A percentile compares a stretch with the other conserved stretches of the same genome.
Conservation (phyloP, 2,329 filamentous ascomycete species). For the Microdochium paspali region DNA sequence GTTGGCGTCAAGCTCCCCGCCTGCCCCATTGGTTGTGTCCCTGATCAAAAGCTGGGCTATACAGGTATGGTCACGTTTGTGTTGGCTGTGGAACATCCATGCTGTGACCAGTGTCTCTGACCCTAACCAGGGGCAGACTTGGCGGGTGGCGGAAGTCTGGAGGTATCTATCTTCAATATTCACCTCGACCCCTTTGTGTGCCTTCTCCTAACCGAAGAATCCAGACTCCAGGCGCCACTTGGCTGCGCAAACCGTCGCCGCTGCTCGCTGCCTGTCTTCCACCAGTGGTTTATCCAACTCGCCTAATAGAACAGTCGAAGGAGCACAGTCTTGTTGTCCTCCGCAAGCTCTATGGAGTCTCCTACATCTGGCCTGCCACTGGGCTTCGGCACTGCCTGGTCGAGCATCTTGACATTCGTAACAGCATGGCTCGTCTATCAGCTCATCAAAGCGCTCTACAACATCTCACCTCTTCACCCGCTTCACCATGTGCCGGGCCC, state of each 20-base stretch:
- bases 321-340: background rate
- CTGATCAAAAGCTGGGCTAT: background rate
- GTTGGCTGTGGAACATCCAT: background rate
- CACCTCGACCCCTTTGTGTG: background rate
- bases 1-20: background rate
- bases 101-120: background rate
- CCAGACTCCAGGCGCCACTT: background rate
- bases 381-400: background rate
- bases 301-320: background rate
- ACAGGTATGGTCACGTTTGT: background rate
- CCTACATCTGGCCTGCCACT: background rate
- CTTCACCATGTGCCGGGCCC: conserved; percentile 26
- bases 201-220: background rate
- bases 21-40: background rate
- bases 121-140: background rate
- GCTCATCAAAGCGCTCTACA: conserved; percentile 19
- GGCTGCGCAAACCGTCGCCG: background rate
- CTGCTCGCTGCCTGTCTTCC: background rate
- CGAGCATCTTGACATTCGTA: background rate
- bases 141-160: background rate
- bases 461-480: conserved; percentile 27
- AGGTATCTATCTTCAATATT: background rate
- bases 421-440: conserved; percentile 18
- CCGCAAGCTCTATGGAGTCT: background rate
- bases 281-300: background rate